These are phyloP conservation scores for Zygoascus hellenicus DNA, from an alignment of 1,139 yeast genomes.

Conservation along the genomic window DNA sequence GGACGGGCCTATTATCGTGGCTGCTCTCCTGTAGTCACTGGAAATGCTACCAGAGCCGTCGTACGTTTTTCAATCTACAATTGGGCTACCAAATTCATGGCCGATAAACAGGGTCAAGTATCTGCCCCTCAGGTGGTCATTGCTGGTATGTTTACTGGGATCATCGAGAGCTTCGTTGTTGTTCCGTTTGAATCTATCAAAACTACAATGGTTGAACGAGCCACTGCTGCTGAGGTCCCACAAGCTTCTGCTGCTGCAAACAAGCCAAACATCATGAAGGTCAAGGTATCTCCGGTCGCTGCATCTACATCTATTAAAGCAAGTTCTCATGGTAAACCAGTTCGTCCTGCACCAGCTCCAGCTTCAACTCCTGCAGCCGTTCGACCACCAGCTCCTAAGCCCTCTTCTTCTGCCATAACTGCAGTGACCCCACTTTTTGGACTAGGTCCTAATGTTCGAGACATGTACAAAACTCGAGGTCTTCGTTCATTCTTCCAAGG, in stretches of 20 bases:
- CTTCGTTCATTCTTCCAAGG: slow-evolving; percentile 77
- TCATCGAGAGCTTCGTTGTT: slow-evolving; percentile 64
- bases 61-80: slow-evolving; percentile 72
- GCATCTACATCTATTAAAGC: neutral
- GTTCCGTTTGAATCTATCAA: slow-evolving; percentile 74
- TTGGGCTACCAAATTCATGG: slow-evolving; percentile 71
- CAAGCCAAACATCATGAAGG: neutral
- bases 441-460: slow-evolving; percentile 25
- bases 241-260: neutral
- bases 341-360: slow-evolving; percentile 14
- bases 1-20: slow-evolving; percentile 61
- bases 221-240: neutral
- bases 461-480: slow-evolving; percentile 74
- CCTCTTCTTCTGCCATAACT: slow-evolving; percentile 10
- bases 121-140: slow-evolving; percentile 41
- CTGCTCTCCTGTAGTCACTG: slow-evolving; percentile 71
- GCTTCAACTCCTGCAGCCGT: slow-evolving; percentile 6
- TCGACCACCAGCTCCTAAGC: slow-evolving; percentile 17
- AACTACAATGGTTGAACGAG: slow-evolving; percentile 68
- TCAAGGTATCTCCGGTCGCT: neutral
- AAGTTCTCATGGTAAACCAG: neutral
- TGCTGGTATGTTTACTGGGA: slow-evolving; percentile 83
- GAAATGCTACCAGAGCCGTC: slow-evolving; percentile 66
- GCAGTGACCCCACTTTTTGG: slow-evolving; percentile 22
- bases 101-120: slow-evolving; percentile 32